These are phyloP conservation scores for Citrus cavaleriei DNA, from an alignment of 345 rosid species.

Conservation along the genomic window DNA sequence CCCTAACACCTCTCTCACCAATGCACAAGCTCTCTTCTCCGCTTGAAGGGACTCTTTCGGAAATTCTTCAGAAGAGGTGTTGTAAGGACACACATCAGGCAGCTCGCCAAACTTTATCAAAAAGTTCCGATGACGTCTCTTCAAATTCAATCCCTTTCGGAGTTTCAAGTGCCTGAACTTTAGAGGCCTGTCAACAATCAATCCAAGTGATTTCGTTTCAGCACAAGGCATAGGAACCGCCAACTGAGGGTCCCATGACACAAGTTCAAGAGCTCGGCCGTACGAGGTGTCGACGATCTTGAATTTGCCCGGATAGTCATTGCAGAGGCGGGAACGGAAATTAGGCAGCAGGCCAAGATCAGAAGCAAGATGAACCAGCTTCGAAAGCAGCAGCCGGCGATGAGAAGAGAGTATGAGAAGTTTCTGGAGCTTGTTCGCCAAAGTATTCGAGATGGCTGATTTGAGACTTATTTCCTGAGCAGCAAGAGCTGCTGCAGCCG, in stretches of 20 bases:
- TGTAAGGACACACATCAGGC: conserved; percentile 71
- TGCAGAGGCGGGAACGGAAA: conserved; percentile 81
- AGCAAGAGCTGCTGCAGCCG: conserved; percentile 62
- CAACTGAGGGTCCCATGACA: conserved; percentile 61
- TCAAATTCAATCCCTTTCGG: conserved; percentile 70
- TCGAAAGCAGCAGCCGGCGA: conserved; percentile 61
- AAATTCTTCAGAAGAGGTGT: conserved; percentile 35
- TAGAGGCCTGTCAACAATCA: conserved; percentile 83
- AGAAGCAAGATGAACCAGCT: conserved; percentile 80
- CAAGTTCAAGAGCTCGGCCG: conserved; percentile 88
- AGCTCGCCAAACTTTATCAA: conserved; percentile 63
- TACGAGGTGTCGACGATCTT: conserved; percentile 73
- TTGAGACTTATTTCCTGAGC: conserved; percentile 47
- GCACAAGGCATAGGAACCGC: conserved; percentile 45
- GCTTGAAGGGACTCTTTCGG: conserved; percentile 57
- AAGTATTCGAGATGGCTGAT: conserved; percentile 46
- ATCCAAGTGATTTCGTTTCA: conserved; percentile 26
- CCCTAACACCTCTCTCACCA: conserved; percentile 68
- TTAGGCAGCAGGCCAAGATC: conserved; percentile 91
- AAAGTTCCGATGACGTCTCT: conserved; percentile 53
- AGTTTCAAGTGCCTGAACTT: conserved; percentile 78
- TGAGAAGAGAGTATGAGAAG: conserved; percentile 87
- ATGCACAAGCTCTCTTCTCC: conserved; percentile 79
- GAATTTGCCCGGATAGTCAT: conserved; percentile 69
- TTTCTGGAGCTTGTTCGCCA: conserved; percentile 78